Evolutionary conservation across 495 filamentous ascomycete genomes (phyloP).

Genomic region (Trichoderma orchidacearum): DNA sequence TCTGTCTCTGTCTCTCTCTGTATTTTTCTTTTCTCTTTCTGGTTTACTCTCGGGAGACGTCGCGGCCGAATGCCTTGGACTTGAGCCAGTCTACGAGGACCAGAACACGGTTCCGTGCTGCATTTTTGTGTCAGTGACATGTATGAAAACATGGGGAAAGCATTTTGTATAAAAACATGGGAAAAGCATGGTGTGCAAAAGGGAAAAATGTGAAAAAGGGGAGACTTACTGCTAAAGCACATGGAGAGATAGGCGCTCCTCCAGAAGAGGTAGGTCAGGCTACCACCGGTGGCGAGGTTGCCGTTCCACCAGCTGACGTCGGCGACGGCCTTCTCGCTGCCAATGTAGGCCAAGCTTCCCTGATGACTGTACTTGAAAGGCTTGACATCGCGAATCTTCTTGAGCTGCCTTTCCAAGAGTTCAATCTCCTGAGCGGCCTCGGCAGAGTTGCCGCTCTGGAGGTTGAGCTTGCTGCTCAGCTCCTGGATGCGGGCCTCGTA

Average conservation of each 20-base stretch:
- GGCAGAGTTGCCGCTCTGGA: conserved; percentile 42
- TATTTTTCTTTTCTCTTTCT: background rate
- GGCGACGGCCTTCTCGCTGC: conserved; percentile 91
- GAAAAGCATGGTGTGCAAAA: background rate
- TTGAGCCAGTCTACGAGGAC: conserved; percentile 94
- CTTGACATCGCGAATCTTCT: conserved; percentile 81
- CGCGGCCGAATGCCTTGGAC: conserved; percentile 86
- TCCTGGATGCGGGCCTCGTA: conserved; percentile 62
- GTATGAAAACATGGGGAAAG: background rate
- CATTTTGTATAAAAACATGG: background rate
- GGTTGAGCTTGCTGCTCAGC: conserved; percentile 35
- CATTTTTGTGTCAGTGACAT: conserved; percentile 8
- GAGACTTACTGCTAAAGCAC: conserved; percentile 90
- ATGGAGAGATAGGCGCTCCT: conserved; percentile 94
- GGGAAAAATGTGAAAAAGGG: conserved; percentile 1
- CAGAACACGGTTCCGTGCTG: conserved; percentile 80
- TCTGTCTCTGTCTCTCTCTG: background rate
- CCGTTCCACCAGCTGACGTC: conserved; percentile 97
- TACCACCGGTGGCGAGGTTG: conserved; percentile 79
- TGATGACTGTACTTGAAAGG: conserved; percentile 98
- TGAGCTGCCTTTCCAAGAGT: conserved; percentile 68
- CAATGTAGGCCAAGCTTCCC: conserved; percentile 93
- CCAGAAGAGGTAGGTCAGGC: conserved; percentile 87
- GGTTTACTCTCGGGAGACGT: conserved; percentile 80
- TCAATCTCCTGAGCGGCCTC: conserved; percentile 66